Evolutionary conservation across 495 filamentous ascomycete species (phyloP), one percentile per base, ranked within the genome.

Genomic region (Aspergillus olivimuriae): DNA sequence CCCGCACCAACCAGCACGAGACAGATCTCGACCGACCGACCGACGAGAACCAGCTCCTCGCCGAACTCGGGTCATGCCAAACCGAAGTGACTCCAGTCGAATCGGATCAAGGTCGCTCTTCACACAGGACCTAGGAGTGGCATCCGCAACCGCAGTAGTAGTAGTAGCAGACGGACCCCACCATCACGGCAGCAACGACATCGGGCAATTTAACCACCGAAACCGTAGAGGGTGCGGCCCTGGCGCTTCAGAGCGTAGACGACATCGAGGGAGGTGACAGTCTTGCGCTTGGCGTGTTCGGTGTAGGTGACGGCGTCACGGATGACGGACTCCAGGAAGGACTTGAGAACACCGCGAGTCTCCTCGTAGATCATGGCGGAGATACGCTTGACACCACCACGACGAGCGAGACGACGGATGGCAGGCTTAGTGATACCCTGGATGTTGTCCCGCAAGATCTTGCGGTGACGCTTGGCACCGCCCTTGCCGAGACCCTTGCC

Each of bases 391-490:
- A 79, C 75, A 72, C 74, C 74, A 38, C 74, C 70, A 78, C 74
- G 74, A 49, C 72, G 75, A 34, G 72, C 77, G 41, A 78, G 75
- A 81, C 79, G 79, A 43, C 79, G 79, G 63, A 84, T 83, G 44
- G 79, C 81, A 48, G 81, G 80, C 69, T 82, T 82, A 61, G 81
- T 84, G 63, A 84, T 82, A 62, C 81, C 81, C 64, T 96, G 91
- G 69, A 97, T 95, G 84, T 96, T 97, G 84, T 97, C 91, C 67
- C 91, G 88, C 65, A 98, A 80, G 76, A 98, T 96, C 84, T 97
- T 98, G 60, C 92, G 84, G 71, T 95, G 89, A 72, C 90, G 90
- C 85, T 96, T 96, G 76, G 91, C 90, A 58, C 94, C 89, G 65
- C 90, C 90, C 76, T 96, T 96, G 60, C 79, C 79, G 65, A 83